Conservation (phyloP, 192 early-diverging fungal species). For the Chytriomyces hyalinus region DNA sequence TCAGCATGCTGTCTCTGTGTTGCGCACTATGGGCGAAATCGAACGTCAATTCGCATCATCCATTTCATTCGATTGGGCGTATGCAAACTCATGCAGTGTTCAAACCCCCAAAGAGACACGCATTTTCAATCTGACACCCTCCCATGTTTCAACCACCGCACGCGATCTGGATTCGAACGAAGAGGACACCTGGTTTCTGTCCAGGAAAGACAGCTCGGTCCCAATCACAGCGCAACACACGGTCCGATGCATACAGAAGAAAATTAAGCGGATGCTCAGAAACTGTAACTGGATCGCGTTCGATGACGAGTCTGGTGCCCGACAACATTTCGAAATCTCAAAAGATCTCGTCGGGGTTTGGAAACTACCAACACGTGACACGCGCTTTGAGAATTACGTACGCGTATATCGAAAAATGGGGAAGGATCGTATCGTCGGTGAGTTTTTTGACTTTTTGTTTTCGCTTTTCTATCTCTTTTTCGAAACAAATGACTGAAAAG, state of each 20-base stretch:
- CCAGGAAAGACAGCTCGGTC: too few species aligned
- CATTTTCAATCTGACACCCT: neutral
- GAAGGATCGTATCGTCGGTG: neutral
- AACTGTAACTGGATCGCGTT: neutral
- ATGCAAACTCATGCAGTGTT: neutral
- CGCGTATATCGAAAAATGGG: neutral
- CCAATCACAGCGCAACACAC: too few species aligned
- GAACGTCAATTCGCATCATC: too few species aligned
- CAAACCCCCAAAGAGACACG: neutral
- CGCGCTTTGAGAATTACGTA: neutral
- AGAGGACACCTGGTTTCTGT: neutral
- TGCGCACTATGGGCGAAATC: too few species aligned
- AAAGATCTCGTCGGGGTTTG: neutral
- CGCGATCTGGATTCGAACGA: neutral
- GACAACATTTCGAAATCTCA: neutral
- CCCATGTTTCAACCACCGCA: neutral
- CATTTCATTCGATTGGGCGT: neutral
- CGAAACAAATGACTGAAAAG: neutral
- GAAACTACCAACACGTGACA: neutral
- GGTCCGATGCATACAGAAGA: slow-evolving; percentile 8
- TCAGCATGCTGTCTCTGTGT: neutral
- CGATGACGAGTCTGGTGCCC: neutral
- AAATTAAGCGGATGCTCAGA: slow-evolving; percentile 8
- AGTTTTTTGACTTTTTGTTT: neutral
- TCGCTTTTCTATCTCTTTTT: too few species aligned